These are phyloP conservation scores for Phytophthora uliginosa DNA, from an alignment of 352 stramenopile species.

Conservation along the genomic window DNA sequence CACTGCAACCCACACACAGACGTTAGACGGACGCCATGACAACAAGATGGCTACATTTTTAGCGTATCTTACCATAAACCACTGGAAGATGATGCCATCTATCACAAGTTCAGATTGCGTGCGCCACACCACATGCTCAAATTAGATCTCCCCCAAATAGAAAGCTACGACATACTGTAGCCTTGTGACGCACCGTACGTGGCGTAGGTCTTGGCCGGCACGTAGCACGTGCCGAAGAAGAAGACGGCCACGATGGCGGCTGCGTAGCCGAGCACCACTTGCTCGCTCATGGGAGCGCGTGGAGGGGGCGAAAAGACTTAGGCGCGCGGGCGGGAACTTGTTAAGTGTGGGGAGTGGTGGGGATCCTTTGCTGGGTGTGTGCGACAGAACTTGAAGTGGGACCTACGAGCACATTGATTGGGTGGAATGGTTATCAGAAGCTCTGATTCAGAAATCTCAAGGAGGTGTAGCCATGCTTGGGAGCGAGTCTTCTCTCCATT, in stretches of 20 bases:
- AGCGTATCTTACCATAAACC: conserved; percentile 76
- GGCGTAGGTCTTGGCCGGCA: conserved; percentile 83
- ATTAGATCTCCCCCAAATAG: conserved; percentile 5
- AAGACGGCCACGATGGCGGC: conserved; percentile 78
- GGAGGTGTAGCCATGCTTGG: not conserved
- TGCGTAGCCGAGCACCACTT: conserved; percentile 65
- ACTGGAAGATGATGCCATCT: conserved; percentile 92
- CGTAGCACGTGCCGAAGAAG: conserved; percentile 90
- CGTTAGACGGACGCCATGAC: not conserved
- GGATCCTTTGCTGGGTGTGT: conserved; percentile 1
- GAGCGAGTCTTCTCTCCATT: conserved; percentile 31
- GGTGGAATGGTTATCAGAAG: not conserved
- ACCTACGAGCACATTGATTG: not conserved
- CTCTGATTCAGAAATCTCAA: not conserved
- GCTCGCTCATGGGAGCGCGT: conserved; percentile 29
- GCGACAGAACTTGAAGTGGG: conserved; percentile 6
- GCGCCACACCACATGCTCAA: conserved; percentile 14
- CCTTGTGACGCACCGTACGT: conserved; percentile 69
- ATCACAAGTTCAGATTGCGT: conserved; percentile 26
- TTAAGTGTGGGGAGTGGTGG: not conserved
- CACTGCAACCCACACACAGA: conserved; percentile 49
- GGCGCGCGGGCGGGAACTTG: not conserved
- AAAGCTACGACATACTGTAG: not conserved
- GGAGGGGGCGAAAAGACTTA: not conserved
- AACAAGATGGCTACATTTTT: conserved; percentile 16